Evolutionary conservation across 2,329 filamentous ascomycete species (phyloP), one percentile per base, ranked within the genome.

Genomic region (Xylaria sp.): DNA sequence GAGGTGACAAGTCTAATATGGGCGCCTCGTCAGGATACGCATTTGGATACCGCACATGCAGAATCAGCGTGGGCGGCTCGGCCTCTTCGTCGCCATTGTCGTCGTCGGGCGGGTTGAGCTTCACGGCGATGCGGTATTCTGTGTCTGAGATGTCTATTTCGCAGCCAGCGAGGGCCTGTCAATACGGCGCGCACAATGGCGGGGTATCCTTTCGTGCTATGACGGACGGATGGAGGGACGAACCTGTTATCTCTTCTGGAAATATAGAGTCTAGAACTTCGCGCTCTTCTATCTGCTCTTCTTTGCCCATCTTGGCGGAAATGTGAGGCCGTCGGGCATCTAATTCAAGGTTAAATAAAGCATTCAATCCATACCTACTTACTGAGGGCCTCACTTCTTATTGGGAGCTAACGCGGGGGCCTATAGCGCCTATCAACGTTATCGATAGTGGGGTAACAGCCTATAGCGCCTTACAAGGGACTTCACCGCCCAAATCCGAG

Each of bases 221-320:
- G 46, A 30, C 8, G 46, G 45, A 13, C 10, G 48, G 48, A 30
- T 8, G 48, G 48, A 20, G 9, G 48, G 18, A 73, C 73, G 48
- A 77, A 95, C 94, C 92, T 87, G 91, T 95, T 74, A 99, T 97
- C 83, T 99, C 96, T 68, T 99, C 95, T 1, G 96, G 94, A 75
- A 98, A 99, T 78, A 99, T 99, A 69, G 95, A 97, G 78, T 97
- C 93, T 78, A 99, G 93, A 75, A 99, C 95, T 81, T 99, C 96
- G 70, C 94, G 91, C 86, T 99, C 96, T 83, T 99, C 96, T 72
- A 90, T 83, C 81, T 99, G 96, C 69, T 99, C 96, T 85, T 98
- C 95, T 79, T 83, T 86, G 58, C 89, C 89, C 89, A 91, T 90
- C 8, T 70, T 83, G 73, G 25, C 50, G 32, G 20, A 23, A 36